Percentiles rank a stretch among this genome's conserved stretches.
These are phyloP conservation scores for Cryptococcus wingfieldii DNA, from an alignment of 1,284 basidiomycete genomes.

Conservation along the genomic window DNA sequence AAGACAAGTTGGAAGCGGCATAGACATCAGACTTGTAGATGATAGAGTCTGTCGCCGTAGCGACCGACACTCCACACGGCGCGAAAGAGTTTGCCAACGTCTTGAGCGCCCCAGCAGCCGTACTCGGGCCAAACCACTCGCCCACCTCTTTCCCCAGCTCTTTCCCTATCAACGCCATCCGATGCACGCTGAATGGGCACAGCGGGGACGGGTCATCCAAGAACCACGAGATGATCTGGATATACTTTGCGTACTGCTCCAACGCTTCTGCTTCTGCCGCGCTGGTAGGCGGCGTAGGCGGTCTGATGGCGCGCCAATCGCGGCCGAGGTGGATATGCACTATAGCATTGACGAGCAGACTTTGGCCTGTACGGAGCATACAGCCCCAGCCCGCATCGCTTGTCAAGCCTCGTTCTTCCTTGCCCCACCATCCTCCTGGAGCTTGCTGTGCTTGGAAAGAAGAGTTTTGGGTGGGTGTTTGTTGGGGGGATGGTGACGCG, in stretches of 20 bases:
- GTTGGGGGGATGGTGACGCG: slow-evolving; percentile 10
- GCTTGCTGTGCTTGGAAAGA: not conserved
- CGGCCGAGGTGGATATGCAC: slow-evolving; percentile 77
- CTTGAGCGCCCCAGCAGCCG: slow-evolving; percentile 92
- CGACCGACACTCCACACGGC: slow-evolving; percentile 73
- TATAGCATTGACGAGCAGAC: slow-evolving; percentile 82
- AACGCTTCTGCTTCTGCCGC: slow-evolving; percentile 25
- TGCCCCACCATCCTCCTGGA: slow-evolving; percentile 43
- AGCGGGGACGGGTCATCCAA: slow-evolving; percentile 81
- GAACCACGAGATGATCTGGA: slow-evolving; percentile 89
- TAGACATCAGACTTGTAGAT: slow-evolving; percentile 84
- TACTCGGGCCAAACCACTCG: slow-evolving; percentile 97
- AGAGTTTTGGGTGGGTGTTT: not conserved
- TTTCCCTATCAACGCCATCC: slow-evolving; percentile 92
- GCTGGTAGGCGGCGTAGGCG: slow-evolving; percentile 14
- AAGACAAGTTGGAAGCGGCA: slow-evolving; percentile 62
- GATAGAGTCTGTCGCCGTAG: slow-evolving; percentile 75
- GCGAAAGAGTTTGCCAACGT: slow-evolving; percentile 74
- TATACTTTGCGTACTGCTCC: slow-evolving; percentile 58
- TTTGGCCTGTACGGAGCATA: slow-evolving; percentile 94
- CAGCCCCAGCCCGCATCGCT: slow-evolving; percentile 97
- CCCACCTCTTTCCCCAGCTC: slow-evolving; percentile 92
- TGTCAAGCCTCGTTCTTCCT: slow-evolving; percentile 72
- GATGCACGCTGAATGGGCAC: slow-evolving; percentile 93
- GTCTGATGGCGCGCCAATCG: slow-evolving; percentile 63